Evolutionary conservation across 305 asterid genomes (phyloP).

Genomic region (Striga hermonthica): DNA sequence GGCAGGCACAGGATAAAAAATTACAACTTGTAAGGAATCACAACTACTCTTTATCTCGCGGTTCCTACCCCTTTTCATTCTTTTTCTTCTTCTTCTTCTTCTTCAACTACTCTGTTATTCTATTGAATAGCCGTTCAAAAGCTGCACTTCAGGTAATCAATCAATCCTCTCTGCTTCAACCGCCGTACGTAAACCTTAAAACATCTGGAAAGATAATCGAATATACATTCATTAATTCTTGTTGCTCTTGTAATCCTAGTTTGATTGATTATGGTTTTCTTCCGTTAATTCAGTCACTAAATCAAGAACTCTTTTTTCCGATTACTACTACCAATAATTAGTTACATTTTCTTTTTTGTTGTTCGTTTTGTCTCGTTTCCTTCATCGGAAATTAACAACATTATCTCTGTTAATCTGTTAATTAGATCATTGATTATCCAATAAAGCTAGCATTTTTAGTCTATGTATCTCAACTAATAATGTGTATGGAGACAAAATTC

Average conservation of each 20-base stretch:
- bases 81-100: background rate
- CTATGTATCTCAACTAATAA: background rate
- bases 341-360: too few species aligned
- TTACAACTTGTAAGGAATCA: background rate
- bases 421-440: too few species aligned
- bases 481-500: background rate
- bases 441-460: too few species aligned
- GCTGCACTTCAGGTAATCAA: background rate
- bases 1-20: background rate
- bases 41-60: background rate
- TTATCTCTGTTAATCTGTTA: too few species aligned
- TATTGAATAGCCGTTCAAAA: background rate
- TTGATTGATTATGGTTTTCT: background rate
- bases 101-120: background rate
- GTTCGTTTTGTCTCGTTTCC: too few species aligned
- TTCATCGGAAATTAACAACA: too few species aligned
- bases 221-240: background rate
- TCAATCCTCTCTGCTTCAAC: background rate
- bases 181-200: background rate
- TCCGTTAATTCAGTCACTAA: background rate
- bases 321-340: too few species aligned
- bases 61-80: background rate
- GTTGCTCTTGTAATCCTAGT: background rate
- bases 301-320: background rate
- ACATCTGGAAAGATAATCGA: background rate